A percentile compares a stretch with the other conserved stretches of the same genome.
Conservation (phyloP, 2,329 filamentous ascomycete genomes). For the Cladosporium austrohemisphaericum region DNA sequence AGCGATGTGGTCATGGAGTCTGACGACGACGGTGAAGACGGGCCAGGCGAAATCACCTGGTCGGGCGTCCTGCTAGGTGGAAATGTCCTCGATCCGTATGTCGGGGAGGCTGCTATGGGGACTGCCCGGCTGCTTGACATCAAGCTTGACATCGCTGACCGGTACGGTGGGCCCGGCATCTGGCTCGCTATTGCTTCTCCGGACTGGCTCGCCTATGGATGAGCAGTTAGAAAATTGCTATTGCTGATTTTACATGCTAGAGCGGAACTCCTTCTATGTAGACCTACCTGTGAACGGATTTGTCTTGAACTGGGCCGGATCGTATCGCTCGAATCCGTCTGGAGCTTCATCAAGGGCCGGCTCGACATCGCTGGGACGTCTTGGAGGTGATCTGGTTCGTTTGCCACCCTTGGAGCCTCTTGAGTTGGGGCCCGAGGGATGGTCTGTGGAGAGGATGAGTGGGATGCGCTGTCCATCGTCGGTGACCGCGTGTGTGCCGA, state of each 20-base stretch:
- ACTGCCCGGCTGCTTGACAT: constrained; percentile 22
- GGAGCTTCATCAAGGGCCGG: constrained; percentile 28
- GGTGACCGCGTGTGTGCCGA: constrained; percentile 31
- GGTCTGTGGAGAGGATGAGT: constrained; percentile 19
- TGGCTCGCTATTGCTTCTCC: constrained; percentile 22
- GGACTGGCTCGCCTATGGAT: constrained; percentile 24
- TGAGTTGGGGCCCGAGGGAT: constrained; percentile 20
- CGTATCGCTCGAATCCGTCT: constrained; percentile 24
- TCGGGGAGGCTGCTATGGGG: constrained; percentile 27
- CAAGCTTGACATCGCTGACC: constrained; percentile 19
- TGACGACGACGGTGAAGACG: constrained; percentile 24
- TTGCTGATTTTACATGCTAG: not conserved
- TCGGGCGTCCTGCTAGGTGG: constrained; percentile 21
- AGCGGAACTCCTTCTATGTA: not conserved
- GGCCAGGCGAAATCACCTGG: constrained; percentile 7
- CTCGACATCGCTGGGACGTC: constrained; percentile 27
- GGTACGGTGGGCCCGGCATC: constrained; percentile 12
- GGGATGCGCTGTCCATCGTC: constrained; percentile 33
- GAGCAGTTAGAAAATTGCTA: constrained; percentile 17
- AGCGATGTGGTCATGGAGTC: constrained; percentile 26
- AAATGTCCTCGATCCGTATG: constrained; percentile 33
- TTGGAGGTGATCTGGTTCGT: constrained; percentile 27
- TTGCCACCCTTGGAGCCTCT: constrained; percentile 15
- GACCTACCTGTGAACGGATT: constrained; percentile 32
- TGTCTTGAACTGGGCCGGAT: constrained; percentile 26